Evolutionary conservation across 345 rosid genomes (phyloP).

Genomic region (Orychophragmus violaceus): DNA sequence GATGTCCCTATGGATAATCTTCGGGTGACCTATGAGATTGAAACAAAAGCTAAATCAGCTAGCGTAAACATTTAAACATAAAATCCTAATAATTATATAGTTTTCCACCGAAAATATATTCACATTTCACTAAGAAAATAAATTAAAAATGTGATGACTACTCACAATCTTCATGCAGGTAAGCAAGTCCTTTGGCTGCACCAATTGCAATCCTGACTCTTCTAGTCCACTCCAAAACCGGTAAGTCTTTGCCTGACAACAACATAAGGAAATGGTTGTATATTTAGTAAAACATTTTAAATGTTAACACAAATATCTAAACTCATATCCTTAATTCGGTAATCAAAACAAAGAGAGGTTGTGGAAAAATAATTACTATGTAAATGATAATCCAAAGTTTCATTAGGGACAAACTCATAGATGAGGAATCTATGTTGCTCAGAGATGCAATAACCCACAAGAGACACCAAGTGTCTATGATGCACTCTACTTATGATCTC

Average conservation of each 20-base stretch:
- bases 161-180: conserved; percentile 74
- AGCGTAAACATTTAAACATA: not conserved
- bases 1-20: conserved; percentile 70
- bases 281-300: not conserved
- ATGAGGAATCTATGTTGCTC: conserved; percentile 36
- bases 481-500: conserved; percentile 38
- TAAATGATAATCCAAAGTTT: conserved; percentile 32
- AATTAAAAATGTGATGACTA: not conserved
- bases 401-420: conserved; percentile 34
- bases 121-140: not conserved
- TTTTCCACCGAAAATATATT: not conserved
- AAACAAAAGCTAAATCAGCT: not conserved
- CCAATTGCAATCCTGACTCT: conserved; percentile 63
- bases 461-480: conserved; percentile 53
- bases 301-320: not conserved
- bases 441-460: conserved; percentile 53
- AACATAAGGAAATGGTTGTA: not conserved
- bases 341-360: not conserved
- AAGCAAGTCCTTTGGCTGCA: conserved; percentile 76
- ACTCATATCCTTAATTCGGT: not conserved
- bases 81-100: not conserved
- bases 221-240: conserved; percentile 45
- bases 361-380: conserved; percentile 25
- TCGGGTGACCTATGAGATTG: conserved; percentile 45
- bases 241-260: conserved; percentile 40